Conservation (phyloP, 1,284 basidiomycete species). For the Leucoagaricus sp. region DNA sequence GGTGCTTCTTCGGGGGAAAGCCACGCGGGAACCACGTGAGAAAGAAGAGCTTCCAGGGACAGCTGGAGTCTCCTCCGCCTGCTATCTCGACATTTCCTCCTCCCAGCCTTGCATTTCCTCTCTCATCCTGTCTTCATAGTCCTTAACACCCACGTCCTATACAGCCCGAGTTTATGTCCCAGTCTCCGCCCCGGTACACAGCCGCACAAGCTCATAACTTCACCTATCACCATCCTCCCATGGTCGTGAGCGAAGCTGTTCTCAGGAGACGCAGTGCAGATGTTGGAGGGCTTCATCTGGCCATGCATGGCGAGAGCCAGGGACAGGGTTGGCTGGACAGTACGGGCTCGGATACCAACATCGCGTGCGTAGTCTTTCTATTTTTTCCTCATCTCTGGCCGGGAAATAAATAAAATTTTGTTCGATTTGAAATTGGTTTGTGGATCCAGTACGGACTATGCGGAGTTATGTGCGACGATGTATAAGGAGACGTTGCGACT, state of each 20-base stretch:
- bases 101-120: background rate
- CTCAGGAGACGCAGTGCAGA: conserved; percentile 70
- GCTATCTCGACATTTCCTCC: background rate
- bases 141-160: background rate
- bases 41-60: conserved; percentile 6
- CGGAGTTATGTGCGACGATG: conserved; percentile 82
- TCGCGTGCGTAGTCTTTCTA: conserved; percentile 48
- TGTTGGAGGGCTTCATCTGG: conserved; percentile 80
- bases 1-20: background rate
- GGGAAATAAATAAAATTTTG: conserved; percentile 5
- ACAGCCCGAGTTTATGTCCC: background rate
- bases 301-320: conserved; percentile 61
- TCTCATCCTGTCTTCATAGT: background rate
- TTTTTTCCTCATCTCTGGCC: conserved; percentile 15
- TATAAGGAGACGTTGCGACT: conserved; percentile 66
- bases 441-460: conserved; percentile 49
- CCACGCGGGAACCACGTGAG: conserved; percentile 16
- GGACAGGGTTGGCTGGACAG: conserved; percentile 78
- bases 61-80: background rate
- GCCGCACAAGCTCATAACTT: background rate
- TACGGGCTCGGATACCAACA: conserved; percentile 38
- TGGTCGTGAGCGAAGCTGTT: conserved; percentile 10
- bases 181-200: background rate
- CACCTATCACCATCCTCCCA: background rate
- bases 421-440: conserved; percentile 6